phyloP scores from a whole-genome alignment of 2,329 filamentous ascomycete species.

The Fusarium globosum region DNA sequence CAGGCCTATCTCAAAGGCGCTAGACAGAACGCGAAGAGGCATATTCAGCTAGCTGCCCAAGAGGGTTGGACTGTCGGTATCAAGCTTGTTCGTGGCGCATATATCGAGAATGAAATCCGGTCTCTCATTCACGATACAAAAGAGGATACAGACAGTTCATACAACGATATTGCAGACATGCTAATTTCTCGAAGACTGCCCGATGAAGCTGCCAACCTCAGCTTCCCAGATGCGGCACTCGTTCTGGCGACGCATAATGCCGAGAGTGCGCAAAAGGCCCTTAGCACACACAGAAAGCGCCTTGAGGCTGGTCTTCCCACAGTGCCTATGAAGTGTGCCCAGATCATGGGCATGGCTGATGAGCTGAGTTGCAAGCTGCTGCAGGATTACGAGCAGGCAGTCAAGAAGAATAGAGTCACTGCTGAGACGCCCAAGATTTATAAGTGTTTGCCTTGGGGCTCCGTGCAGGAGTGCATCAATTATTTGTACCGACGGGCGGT shows the following conservation, averaged over 20 bases:
- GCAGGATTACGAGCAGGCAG: slow-evolving; percentile 46
- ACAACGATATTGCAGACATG: slow-evolving; percentile 60
- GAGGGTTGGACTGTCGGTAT: slow-evolving; percentile 64
- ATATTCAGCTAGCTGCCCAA: slow-evolving; percentile 58
- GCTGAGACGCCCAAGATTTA: slow-evolving; percentile 46
- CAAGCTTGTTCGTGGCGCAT: slow-evolving; percentile 68
- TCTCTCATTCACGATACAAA: slow-evolving; percentile 63
- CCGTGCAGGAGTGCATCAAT: slow-evolving; percentile 52
- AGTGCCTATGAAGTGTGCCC: slow-evolving; percentile 58
- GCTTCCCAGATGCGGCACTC: slow-evolving; percentile 59
- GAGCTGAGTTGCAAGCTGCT: slow-evolving; percentile 64
- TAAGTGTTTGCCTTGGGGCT: slow-evolving; percentile 55
- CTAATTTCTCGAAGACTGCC: slow-evolving; percentile 53
- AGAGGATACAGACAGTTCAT: slow-evolving; percentile 62
- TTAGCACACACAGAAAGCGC: slow-evolving; percentile 55
- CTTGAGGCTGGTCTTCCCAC: slow-evolving; percentile 48
- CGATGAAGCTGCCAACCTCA: background rate
- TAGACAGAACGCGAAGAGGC: slow-evolving; percentile 53
- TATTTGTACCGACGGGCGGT: slow-evolving; percentile 53
- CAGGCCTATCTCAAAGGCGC: slow-evolving; percentile 66
- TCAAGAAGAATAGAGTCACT: background rate
- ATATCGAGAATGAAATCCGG: slow-evolving; percentile 61
- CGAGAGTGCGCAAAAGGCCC: slow-evolving; percentile 54
- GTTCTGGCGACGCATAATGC: slow-evolving; percentile 66
- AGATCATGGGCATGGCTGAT: slow-evolving; percentile 69